Evolutionary conservation across 331 rosid species (phyloP).

Genomic region (Phaseolus coccineus): DNA sequence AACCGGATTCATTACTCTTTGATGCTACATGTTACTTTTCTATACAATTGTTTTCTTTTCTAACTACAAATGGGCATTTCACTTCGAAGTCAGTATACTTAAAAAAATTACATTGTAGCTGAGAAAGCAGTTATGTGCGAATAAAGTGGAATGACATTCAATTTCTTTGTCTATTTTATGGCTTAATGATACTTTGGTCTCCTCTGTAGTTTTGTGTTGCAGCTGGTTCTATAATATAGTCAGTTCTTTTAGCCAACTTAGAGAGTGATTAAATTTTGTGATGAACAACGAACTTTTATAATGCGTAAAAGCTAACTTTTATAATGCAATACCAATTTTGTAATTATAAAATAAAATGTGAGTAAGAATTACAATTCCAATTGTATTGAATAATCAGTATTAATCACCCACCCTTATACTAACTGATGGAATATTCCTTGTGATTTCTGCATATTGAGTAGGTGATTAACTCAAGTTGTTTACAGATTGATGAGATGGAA

Average conservation of each 20-base stretch:
- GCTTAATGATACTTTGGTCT: background rate
- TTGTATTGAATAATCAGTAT: background rate
- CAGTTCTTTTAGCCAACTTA: background rate
- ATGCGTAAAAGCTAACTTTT: background rate
- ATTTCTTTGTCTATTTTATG: background rate
- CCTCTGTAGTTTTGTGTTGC: background rate
- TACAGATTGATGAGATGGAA: conserved; percentile 67
- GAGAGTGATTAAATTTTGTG: background rate
- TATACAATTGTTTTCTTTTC: background rate
- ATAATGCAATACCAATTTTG: conserved; percentile 21
- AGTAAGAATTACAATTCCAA: background rate
- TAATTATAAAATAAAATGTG: background rate
- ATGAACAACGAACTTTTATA: background rate
- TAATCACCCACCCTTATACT: background rate
- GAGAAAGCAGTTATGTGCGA: background rate
- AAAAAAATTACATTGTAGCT: background rate
- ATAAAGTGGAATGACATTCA: background rate
- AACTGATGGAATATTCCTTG: conserved; percentile 7
- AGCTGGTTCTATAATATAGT: background rate
- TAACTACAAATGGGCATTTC: background rate
- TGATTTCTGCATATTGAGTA: conserved; percentile 21
- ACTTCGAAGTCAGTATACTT: background rate
- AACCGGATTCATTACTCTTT: background rate
- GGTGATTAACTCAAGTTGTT: conserved; percentile 33
- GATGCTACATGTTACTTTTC: background rate